Base-by-base conservation (phyloP, 202 grass and related monocot species). In the Alloteropsis angusta region DNA sequence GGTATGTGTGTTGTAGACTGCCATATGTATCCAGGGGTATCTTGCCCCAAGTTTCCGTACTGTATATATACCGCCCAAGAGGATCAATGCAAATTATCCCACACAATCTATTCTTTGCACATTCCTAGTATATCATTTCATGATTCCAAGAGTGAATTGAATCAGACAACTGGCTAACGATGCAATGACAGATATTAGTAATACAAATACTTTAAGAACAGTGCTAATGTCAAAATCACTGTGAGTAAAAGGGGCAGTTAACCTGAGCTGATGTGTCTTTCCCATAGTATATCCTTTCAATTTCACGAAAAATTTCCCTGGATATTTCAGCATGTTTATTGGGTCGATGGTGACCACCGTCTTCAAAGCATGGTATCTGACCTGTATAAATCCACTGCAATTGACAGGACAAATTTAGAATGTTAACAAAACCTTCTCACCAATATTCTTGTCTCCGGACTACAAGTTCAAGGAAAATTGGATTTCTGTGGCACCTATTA, bases 271-370 rank as follows among this genome's bases (percentile, higher is more conserved):
- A 83, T 74, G 80, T 77, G 64, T 77, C 80, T 90, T 94, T 83
- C 13, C 14, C 71, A 65, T 80, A 87, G 83, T 92, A 86, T 56
- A 90, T 87, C 78, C 68, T 87, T 84, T 97, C 94, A 56, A 97
- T 72, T 85, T 92, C 87, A 83, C 91, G 80, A 76, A 97, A 97
- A 72, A 97, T 97, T 54, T 94, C 68, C 73, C 91, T 88, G 4
- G 94, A 94, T 81, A 94, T 97, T 42, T 97, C 91, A n/a, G 94
- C 91, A 88, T 92, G 94, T 79, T 90, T 91, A 52, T 94, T 97
- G 54, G 94, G 94, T 43, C 91, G 87, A 71, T 84, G 85, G 68
- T 97, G 94, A 61, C 91, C 91, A 66, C 94, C 94, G 72, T 85
- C 94, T 85, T 97, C 94, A 75, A 88, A 92, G 87, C 94, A 97